Percentiles rank a stretch among this genome's conserved stretches.
Conservation (phyloP, 176 grass and related monocot species). For the Eleusine indica region DNA sequence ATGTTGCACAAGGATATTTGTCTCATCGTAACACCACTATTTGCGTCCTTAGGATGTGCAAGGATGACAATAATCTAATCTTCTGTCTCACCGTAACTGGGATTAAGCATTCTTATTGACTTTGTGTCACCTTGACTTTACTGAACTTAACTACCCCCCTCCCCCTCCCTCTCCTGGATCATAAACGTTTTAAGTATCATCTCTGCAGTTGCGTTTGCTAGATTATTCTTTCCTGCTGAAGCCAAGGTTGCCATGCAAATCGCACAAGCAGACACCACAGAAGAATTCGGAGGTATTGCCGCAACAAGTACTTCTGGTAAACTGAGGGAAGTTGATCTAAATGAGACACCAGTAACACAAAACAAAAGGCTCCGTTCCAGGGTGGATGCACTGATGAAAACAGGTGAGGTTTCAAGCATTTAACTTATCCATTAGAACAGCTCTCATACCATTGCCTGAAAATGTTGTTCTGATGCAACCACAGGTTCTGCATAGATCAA, state of each 20-base stretch:
- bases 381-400: slow-evolving; percentile 80
- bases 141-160: background rate
- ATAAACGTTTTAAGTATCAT: slow-evolving; percentile 15
- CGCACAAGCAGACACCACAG: slow-evolving; percentile 75
- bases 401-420: slow-evolving; percentile 50
- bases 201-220: slow-evolving; percentile 84
- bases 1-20: background rate
- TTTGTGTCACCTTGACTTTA: background rate
- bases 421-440: slow-evolving; percentile 9
- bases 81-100: background rate
- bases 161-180: background rate
- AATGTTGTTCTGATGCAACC: background rate
- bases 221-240: slow-evolving; percentile 92
- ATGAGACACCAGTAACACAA: slow-evolving; percentile 81
- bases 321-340: slow-evolving; percentile 91
- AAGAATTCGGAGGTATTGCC: slow-evolving; percentile 60
- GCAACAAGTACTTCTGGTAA: slow-evolving; percentile 56
- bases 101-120: no score
- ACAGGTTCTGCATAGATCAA: background rate
- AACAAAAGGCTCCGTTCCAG: slow-evolving; percentile 83
- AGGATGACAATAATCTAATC: background rate
- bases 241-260: slow-evolving; percentile 96
- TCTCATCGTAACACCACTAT: background rate
- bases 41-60: background rate
- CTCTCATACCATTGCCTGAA: background rate